A percentile compares a stretch with the other conserved stretches of the same genome.
Conservation (phyloP, 768 basidiomycete species). For the Hypholoma fasciculare region DNA sequence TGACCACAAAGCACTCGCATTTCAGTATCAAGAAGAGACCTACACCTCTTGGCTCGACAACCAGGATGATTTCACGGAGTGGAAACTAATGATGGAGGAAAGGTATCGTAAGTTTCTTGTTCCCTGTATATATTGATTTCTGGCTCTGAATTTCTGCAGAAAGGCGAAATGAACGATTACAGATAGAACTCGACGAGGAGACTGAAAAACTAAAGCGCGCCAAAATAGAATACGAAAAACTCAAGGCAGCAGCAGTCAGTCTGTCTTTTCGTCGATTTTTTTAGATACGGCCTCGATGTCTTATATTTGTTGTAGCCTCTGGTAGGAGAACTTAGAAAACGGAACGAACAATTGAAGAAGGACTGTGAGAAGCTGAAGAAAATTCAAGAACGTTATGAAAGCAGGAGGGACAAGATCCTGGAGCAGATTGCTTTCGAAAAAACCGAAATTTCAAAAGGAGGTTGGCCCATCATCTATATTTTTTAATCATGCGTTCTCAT, state of each 20-base stretch:
- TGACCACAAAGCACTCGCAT: conserved; percentile 77
- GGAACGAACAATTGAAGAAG: conserved; percentile 61
- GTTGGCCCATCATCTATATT: conserved; percentile 34
- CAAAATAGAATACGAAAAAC: conserved; percentile 53
- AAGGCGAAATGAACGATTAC: conserved; percentile 69
- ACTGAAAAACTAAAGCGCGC: conserved; percentile 44
- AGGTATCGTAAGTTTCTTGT: conserved; percentile 62
- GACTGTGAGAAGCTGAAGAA: conserved; percentile 82
- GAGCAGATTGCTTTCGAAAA: conserved; percentile 69
- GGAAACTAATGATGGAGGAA: conserved; percentile 68
- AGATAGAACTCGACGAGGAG: conserved; percentile 62
- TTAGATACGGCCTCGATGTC: neutral
- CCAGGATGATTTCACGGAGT: conserved; percentile 67
- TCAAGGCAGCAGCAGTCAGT: conserved; percentile 62
- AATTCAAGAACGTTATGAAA: conserved; percentile 70
- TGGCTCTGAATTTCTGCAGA: conserved; percentile 35
- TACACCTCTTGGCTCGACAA: conserved; percentile 70
- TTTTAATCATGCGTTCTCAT: neutral
- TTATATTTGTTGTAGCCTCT: conserved; percentile 46
- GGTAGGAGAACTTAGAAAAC: conserved; percentile 59
- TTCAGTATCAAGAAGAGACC: conserved; percentile 67
- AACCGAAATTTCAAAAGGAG: conserved; percentile 56
- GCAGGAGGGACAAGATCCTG: conserved; percentile 64
- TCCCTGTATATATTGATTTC: neutral
- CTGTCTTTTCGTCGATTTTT: neutral